phyloP scores from a whole-genome alignment of 305 asterid species.

The Coffea humblotiana region DNA sequence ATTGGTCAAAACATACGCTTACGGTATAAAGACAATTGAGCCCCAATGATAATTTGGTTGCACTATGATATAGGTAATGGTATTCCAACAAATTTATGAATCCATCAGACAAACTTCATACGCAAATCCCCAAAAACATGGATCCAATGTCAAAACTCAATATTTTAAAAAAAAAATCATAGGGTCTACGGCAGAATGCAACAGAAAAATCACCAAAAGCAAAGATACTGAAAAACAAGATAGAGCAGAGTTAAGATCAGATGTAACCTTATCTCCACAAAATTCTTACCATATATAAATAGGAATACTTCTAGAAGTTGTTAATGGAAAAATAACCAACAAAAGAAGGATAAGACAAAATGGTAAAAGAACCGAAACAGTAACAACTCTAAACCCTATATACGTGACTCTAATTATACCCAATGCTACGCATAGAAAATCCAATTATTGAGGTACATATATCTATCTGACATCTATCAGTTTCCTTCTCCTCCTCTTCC shows the following conservation, averaged over 20 bases:
- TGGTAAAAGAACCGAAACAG: not conserved
- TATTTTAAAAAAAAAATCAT: too few species aligned
- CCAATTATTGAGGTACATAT: too few species aligned
- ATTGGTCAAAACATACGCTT: not conserved
- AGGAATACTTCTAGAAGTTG: not conserved
- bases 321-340: not conserved
- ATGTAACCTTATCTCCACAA: not conserved
- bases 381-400: not conserved
- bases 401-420: not conserved
- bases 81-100: not conserved
- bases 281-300: not conserved
- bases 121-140: not conserved
- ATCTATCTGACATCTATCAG: not conserved
- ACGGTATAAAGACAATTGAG: not conserved
- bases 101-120: not conserved
- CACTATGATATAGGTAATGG: not conserved
- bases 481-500: not conserved
- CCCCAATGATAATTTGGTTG: not conserved
- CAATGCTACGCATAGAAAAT: not conserved
- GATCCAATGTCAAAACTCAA: too few species aligned
- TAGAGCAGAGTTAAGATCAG: not conserved
- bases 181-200: not conserved
- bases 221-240: not conserved
- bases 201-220: slow-evolving; percentile 3
- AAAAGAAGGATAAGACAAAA: not conserved